These are phyloP conservation scores for Amanita inopinata DNA, from an alignment of 768 basidiomycete genomes.

Conservation along the genomic window DNA sequence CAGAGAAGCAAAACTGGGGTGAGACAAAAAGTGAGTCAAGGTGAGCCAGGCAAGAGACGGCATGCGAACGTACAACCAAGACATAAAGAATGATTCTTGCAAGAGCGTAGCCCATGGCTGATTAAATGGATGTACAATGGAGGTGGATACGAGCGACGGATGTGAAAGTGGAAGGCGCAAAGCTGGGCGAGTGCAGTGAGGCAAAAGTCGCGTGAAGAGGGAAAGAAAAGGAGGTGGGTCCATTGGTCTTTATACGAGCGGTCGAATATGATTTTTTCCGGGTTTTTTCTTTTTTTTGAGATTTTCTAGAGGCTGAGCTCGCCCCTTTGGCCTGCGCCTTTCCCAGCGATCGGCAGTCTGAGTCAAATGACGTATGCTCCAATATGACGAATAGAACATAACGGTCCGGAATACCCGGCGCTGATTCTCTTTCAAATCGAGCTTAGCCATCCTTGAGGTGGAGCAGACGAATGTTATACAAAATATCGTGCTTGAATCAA, in stretches of 20 bases:
- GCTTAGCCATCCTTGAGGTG: no score
- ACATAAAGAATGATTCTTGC: conserved; percentile 10
- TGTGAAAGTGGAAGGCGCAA: not conserved
- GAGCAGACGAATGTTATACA: no score
- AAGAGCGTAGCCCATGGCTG: conserved; percentile 9
- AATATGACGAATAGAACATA: no score
- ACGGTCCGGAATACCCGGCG: no score
- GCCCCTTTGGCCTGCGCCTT: not conserved
- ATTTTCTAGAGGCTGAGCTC: not conserved
- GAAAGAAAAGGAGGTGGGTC: not conserved
- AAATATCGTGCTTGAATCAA: no score
- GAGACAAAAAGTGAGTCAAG: not conserved
- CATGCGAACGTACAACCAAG: conserved; percentile 13
- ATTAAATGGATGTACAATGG: not conserved
- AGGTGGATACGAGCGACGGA: not conserved
- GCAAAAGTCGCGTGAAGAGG: not conserved
- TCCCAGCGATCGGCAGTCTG: not conserved
- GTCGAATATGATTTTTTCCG: conserved; percentile 4
- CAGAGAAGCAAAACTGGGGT: conserved; percentile 26
- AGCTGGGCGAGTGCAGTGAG: not conserved
- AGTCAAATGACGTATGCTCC: conserved; percentile 9
- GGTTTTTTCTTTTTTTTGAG: not conserved
- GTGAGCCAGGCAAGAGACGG: not conserved
- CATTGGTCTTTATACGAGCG: not conserved
- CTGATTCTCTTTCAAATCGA: no score